Percentiles rank a stretch among this genome's conserved stretches.
Evolutionary conservation across 2,329 filamentous ascomycete genomes (phyloP).

Genomic region (Cladophialophora immunda): DNA sequence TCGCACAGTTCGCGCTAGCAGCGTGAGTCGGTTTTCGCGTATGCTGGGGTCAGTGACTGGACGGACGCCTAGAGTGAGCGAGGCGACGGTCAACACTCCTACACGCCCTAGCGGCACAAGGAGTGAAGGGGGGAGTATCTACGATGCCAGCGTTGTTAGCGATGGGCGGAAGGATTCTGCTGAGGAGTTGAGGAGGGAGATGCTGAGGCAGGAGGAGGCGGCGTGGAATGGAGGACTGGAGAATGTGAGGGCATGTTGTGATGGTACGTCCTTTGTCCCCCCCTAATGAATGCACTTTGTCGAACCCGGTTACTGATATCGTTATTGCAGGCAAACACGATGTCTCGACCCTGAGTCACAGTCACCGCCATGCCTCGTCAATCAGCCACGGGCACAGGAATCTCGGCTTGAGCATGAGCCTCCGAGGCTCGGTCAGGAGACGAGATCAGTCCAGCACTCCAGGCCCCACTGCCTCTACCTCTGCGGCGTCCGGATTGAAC

Average conservation of each 20-base stretch:
- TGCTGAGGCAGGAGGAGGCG: slow-evolving; percentile 74
- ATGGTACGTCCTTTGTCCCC: slow-evolving; percentile 70
- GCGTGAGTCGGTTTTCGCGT: slow-evolving; percentile 45
- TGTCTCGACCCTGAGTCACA: slow-evolving; percentile 38
- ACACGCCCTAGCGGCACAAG: slow-evolving; percentile 19
- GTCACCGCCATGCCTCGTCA: slow-evolving; percentile 32
- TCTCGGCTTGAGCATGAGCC: slow-evolving; percentile 37
- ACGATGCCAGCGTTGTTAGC: slow-evolving; percentile 50
- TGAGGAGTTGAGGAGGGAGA: slow-evolving; percentile 81
- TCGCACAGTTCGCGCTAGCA: slow-evolving; percentile 53
- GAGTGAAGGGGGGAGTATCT: slow-evolving; percentile 45
- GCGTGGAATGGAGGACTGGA: slow-evolving; percentile 76
- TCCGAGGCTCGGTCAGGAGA: slow-evolving; percentile 34
- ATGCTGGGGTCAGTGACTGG: slow-evolving; percentile 57
- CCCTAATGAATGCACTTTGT: background rate
- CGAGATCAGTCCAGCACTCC: slow-evolving; percentile 30
- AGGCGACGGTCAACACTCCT: slow-evolving; percentile 23
- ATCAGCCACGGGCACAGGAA: slow-evolving; percentile 28
- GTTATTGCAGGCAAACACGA: slow-evolving; percentile 39
- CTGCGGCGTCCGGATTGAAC: background rate
- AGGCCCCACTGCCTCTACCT: slow-evolving; percentile 11
- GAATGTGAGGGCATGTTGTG: slow-evolving; percentile 96
- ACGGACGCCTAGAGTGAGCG: slow-evolving; percentile 49
- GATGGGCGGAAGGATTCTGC: slow-evolving; percentile 71
- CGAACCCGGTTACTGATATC: slow-evolving; percentile 5